Evolutionary conservation across 768 basidiomycete genomes (phyloP).

Genomic region (Phylloporus scabripes): DNA sequence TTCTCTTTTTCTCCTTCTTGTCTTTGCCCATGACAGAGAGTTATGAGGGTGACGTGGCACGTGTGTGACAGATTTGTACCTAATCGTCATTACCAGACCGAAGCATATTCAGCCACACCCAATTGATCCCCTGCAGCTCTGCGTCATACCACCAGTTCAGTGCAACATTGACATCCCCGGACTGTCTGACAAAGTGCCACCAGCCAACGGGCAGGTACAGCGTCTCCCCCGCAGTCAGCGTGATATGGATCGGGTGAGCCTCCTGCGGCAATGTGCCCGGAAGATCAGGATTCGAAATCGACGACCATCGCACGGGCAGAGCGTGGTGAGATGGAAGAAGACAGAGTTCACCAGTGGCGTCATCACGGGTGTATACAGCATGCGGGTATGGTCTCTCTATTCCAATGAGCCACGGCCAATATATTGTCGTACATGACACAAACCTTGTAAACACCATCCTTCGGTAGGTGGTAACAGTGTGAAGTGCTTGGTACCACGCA

Average conservation of each 20-base stretch:
- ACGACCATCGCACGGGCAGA: conserved; percentile 75
- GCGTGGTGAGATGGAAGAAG: conserved; percentile 31
- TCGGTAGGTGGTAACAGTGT: conserved; percentile 87
- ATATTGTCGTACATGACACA: conserved; percentile 4
- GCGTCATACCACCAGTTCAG: conserved; percentile 91
- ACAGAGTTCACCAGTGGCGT: conserved; percentile 18
- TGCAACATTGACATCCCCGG: conserved; percentile 56
- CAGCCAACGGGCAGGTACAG: conserved; percentile 90
- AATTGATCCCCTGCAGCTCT: conserved; percentile 64
- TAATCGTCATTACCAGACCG: no score
- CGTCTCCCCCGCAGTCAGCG: conserved; percentile 66
- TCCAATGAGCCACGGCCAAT: conserved; percentile 8
- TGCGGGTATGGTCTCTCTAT: conserved; percentile 60
- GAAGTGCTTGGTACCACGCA: conserved; percentile 82
- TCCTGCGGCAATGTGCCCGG: conserved; percentile 43
- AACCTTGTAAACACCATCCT: conserved; percentile 77
- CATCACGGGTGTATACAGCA: conserved; percentile 51
- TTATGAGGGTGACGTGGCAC: conserved; percentile 17
- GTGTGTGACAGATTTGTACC: conserved; percentile 17
- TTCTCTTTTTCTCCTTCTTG: conserved; percentile 73
- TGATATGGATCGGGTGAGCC: conserved; percentile 62
- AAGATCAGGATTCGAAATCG: conserved; percentile 53
- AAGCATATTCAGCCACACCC: conserved; percentile 64
- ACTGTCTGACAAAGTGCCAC: conserved; percentile 89
- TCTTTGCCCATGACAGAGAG: conserved; percentile 54